phyloP scores from a whole-genome alignment of 108 stramenopile species.

The Chaetoceros tenuissimus region DNA sequence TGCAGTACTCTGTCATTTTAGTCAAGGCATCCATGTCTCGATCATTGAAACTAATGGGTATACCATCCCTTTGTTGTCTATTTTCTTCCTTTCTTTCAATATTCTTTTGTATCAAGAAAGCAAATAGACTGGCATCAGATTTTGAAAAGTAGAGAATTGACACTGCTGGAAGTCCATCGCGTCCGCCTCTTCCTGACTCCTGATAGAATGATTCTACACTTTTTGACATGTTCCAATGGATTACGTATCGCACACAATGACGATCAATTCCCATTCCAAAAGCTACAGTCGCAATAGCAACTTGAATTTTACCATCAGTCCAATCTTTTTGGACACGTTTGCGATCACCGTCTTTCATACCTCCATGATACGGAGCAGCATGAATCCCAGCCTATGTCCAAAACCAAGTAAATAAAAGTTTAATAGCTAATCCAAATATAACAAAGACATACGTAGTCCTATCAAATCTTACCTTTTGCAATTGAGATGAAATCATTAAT shows the following conservation, averaged over 20 bases:
- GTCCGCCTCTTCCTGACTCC: constrained; percentile 82
- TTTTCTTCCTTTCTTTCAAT: too few species aligned
- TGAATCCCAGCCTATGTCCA: constrained; percentile 16
- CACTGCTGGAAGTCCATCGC: constrained; percentile 67
- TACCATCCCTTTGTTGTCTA: constrained; percentile 15
- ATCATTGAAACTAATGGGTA: constrained; percentile 13
- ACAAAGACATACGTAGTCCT: constrained; percentile 1
- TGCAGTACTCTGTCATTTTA: constrained; percentile 69
- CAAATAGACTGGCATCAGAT: constrained; percentile 63
- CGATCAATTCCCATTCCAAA: constrained; percentile 92
- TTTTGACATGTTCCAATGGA: constrained; percentile 85
- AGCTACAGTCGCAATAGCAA: constrained; percentile 81
- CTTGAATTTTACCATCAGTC: constrained; percentile 39
- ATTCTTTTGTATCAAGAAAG: constrained; percentile 45
- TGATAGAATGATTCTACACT: constrained; percentile 84
- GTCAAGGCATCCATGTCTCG: constrained; percentile 43
- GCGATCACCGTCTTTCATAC: constrained; percentile 53
- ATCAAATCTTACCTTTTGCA: constrained; percentile 17
- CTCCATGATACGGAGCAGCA: constrained; percentile 50
- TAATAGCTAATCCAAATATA: neutral
- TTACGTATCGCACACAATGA: constrained; percentile 77
- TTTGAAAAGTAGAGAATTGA: constrained; percentile 77
- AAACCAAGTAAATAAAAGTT: neutral
- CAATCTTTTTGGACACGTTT: constrained; percentile 44
- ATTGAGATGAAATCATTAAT: constrained; percentile 27